Evolutionary conservation across 2,329 filamentous ascomycete species (phyloP), one percentile per base, ranked within the genome.

Genomic region (Colletotrichum lupini): DNA sequence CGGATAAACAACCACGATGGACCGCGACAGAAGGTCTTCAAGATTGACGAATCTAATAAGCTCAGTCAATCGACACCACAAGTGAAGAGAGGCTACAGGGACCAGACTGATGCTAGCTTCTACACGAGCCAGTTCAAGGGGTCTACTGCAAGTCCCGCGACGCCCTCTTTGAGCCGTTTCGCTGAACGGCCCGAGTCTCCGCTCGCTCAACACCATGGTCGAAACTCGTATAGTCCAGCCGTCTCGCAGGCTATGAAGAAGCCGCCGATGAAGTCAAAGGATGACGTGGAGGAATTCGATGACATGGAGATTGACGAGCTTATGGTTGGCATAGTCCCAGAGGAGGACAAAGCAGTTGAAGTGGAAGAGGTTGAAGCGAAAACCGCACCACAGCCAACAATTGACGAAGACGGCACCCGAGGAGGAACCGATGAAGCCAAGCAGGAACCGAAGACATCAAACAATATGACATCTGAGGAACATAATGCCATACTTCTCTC

Each of bases 391-490:
- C 30, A 32, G 30, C 3, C 37, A 1, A 49, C 19, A 14, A 6
- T 16, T 16, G 56, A 32, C 16, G 46, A 72, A 32, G 62, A 46
- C n/a, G 26, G 16, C 16, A 72, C 53, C 53, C 30, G 30, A 32
- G 28, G 19, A 35, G 62, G 64, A 68, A 74, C 14, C 74, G 78
- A 73, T 32, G 68, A 55, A 22, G n/a, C 12, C 9, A 70, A 70
- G 42, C 35, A 30, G 32, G 62, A 66, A 67, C 74, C 14, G 73
- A 78, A 73, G 30, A 80, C 78, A 68, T 75, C 79, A 0, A 83
- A 95, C 82, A 95, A 93, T 0, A 83, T 97, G 85, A 98, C 95
- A 0, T 94, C 97, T 0, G 96, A 99, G 82, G 94, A 98, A 79
- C 95, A 98, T 82, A 99, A 98, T 79, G 93, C 94, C 11, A 86